Evolutionary conservation across 2,329 filamentous ascomycete genomes (phyloP), one percentile per base, ranked within the genome.

Genomic region (Neophaeococcomyces mojaviensis): DNA sequence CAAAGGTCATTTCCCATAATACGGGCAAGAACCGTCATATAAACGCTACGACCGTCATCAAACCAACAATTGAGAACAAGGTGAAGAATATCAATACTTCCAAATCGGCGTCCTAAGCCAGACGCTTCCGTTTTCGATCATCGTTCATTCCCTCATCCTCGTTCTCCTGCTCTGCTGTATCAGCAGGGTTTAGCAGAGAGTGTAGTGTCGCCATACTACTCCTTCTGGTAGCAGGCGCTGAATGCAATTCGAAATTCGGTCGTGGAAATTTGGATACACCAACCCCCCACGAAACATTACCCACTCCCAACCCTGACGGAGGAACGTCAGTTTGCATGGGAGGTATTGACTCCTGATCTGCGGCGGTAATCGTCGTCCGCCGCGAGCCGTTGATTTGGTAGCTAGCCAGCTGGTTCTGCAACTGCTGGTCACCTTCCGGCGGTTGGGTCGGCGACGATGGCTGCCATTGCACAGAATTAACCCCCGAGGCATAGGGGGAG

Each of bases 121-220:
- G 49, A 56, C 76, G 65, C 65, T 81, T 81, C 53, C 79, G 69
- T 66, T 82, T 82, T 49, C 80, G 69, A 48, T 82, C 78, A 16
- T 81, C 78, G 39, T 65, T 64, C 69, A 19, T 71, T 68, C 48
- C 44, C 19, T 79, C 71, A 48, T 84, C 80, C 59, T 83, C 80
- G 37, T 81, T 79, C 16, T 78, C 76, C 48, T 79, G 65, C 61
- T 84, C 81, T 2, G 76, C 77, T 1, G 81, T 84, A 54, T 83
- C 80, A 12, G 81, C 78, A 4, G 81, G 82, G 54, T 85, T 85
- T 1, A 85, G 69, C 19, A 85, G 63, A 4, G 75, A 79, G 59
- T 82, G 79, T 18, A 82, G 77, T 54, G 80, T 83, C 5, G 81
- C 81, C 81, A 85, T 84, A 58, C 81, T 84, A 20, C 78, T 81